Evolutionary conservation across 208 protist genomes (phyloP).

Genomic region (Crithidia thermophila): DNA sequence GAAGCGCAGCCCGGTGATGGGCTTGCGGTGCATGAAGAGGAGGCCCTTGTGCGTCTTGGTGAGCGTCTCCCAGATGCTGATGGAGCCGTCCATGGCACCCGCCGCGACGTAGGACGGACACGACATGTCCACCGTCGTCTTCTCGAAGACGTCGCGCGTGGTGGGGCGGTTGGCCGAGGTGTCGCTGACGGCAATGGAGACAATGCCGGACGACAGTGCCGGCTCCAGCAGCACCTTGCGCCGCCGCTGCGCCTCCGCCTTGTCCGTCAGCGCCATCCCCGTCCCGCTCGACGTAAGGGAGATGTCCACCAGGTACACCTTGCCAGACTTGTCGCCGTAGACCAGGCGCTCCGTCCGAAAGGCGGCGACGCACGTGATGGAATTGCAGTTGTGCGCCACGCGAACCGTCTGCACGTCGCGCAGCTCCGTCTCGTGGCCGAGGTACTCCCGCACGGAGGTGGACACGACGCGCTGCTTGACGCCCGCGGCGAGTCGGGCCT

Average conservation of each 20-base stretch:
- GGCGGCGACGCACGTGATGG: slow-evolving; percentile 76
- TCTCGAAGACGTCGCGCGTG: slow-evolving; percentile 77
- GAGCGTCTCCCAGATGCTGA: slow-evolving; percentile 82
- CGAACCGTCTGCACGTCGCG: slow-evolving; percentile 39
- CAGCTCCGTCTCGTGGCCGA: slow-evolving; percentile 25
- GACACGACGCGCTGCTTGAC: slow-evolving; percentile 75
- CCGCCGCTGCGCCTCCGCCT: slow-evolving; percentile 25
- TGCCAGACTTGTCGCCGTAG: slow-evolving; percentile 88
- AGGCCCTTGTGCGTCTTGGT: slow-evolving; percentile 68
- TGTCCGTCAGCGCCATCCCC: slow-evolving; percentile 11
- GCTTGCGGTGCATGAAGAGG: slow-evolving; percentile 82
- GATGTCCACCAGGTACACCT: slow-evolving; percentile 67
- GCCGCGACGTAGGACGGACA: slow-evolving; percentile 85
- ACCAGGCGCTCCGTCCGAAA: slow-evolving; percentile 69
- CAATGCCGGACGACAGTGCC: slow-evolving; percentile 53
- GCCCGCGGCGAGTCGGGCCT: slow-evolving; percentile 75
- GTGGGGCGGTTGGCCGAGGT: slow-evolving; percentile 63
- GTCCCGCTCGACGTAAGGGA: slow-evolving; percentile 26
- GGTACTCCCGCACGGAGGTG: slow-evolving; percentile 40
- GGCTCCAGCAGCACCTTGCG: slow-evolving; percentile 71
- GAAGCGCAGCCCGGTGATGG: slow-evolving; percentile 88
- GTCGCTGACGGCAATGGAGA: slow-evolving; percentile 83
- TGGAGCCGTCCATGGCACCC: slow-evolving; percentile 75
- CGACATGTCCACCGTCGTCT: slow-evolving; percentile 75
- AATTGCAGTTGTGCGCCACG: slow-evolving; percentile 86